Base-by-base conservation (phyloP, 176 grass and related monocot species). In the Cenchrus purpureus region DNA sequence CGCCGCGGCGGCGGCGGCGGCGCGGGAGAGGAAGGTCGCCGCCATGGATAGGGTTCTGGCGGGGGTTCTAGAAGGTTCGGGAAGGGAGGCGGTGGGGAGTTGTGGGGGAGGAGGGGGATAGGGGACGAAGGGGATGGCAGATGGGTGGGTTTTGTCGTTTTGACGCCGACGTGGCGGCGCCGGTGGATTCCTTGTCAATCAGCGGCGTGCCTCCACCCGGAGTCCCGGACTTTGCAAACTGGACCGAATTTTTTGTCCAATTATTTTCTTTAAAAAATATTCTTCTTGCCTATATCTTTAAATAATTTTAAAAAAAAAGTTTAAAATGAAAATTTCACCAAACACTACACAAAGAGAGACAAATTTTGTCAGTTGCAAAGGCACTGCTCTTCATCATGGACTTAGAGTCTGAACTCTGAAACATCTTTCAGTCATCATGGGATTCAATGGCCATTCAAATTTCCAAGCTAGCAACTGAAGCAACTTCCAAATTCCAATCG, bases 31-130 rank as follows among this genome's bases (percentile, higher is more conserved):
- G 78, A 87, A 74, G 28, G 78, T 20, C 63, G 73, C 77, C 86
- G 84, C 79, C 83, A 83, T 88, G 89, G 86, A 40, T 28, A 88
- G 80, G 71, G 74, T 82, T 60, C 34, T 20, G 54, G 7, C 14
- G 22, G 12, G 68, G 77, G 80, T 82, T 78, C 89, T 90, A 70
- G 88, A 91, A 83, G 85, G 75, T 88, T 95, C 83, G 43, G 7
- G 34, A 58, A 59, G 55, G 16, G 78, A 17, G 58, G 60, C 40
- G 5, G 19, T 11, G 4, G n/a, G 0, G 22, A 40, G 37, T 40
- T 32, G 71, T 25, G 78, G 48, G 71, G n/a, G 82, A 65, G 77
- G 2, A 48, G 60, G 17, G n/a, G 59, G 3, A 17, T 9, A 14
- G 43, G 43, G 19, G 80, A 17, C 19, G 57, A 65, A 53, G 16